Evolutionary conservation across 2,329 filamentous ascomycete species (phyloP).

Genomic region (Cladosporium sp.): DNA sequence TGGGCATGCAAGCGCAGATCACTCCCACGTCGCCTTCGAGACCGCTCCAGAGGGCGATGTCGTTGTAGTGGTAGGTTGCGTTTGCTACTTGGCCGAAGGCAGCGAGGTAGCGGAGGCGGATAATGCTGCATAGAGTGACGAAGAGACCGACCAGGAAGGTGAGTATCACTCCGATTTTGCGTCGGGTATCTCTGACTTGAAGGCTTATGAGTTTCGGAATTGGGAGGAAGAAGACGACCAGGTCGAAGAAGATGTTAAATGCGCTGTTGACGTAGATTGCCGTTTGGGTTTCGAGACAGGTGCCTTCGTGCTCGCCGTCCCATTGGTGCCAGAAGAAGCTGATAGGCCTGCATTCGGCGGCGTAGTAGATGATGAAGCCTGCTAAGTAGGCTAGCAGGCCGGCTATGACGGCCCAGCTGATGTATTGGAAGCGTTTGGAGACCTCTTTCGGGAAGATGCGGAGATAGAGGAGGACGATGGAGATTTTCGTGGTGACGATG

Average conservation of each 20-base stretch:
- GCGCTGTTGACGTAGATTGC: background rate
- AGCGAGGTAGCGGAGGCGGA: constrained; percentile 14
- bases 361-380: background rate
- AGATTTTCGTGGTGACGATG: background rate
- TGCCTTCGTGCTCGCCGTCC: background rate
- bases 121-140: constrained; percentile 18
- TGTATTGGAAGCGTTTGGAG: background rate
- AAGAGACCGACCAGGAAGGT: constrained; percentile 17
- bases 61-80: constrained; percentile 19
- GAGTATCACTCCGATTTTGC: background rate
- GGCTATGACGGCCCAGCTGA: background rate
- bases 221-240: background rate
- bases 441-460: background rate
- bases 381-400: background rate
- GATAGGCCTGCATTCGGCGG: background rate
- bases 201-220: background rate
- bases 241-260: background rate
- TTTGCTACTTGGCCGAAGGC: constrained; percentile 13
- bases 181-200: background rate
- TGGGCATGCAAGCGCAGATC: constrained; percentile 24
- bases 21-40: constrained; percentile 20
- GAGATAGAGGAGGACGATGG: background rate
- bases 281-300: background rate
- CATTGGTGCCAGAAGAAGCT: background rate
- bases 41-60: constrained; percentile 19